Evolutionary conservation across 306 rosid genomes (phyloP).

Genomic region (Cucurbita maxima): DNA sequence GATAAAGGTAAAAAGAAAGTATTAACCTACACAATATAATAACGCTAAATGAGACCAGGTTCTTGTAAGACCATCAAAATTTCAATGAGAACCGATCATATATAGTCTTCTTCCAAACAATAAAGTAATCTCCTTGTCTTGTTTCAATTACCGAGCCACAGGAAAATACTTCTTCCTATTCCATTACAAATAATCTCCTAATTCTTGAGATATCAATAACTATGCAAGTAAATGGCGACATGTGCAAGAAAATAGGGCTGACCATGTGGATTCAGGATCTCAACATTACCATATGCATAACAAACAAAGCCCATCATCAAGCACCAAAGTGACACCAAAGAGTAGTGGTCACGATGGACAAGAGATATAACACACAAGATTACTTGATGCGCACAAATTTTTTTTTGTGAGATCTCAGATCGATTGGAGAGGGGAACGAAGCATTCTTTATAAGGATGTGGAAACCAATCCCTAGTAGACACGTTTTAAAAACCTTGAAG

Average conservation of each 20-base stretch:
- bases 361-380: background rate
- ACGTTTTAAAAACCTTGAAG: too few species aligned
- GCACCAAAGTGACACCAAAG: background rate
- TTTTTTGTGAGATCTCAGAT: background rate
- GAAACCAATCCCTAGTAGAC: too few species aligned
- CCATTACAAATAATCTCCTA: background rate
- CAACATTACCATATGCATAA: background rate
- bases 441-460: too few species aligned
- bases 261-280: background rate
- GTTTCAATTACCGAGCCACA: background rate
- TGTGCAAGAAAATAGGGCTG: background rate
- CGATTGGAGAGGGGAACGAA: too few species aligned
- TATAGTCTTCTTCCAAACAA: too few species aligned
- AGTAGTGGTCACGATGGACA: background rate
- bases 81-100: background rate
- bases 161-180: background rate
- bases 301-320: background rate
- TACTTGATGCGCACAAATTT: background rate
- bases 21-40: background rate
- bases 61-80: background rate
- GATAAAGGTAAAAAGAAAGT: background rate
- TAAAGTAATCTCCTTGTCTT: background rate
- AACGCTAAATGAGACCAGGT: background rate
- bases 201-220: background rate
- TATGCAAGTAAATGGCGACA: background rate